phyloP scores from a whole-genome alignment of 345 rosid genomes.

The Noccaea bulbosa region DNA sequence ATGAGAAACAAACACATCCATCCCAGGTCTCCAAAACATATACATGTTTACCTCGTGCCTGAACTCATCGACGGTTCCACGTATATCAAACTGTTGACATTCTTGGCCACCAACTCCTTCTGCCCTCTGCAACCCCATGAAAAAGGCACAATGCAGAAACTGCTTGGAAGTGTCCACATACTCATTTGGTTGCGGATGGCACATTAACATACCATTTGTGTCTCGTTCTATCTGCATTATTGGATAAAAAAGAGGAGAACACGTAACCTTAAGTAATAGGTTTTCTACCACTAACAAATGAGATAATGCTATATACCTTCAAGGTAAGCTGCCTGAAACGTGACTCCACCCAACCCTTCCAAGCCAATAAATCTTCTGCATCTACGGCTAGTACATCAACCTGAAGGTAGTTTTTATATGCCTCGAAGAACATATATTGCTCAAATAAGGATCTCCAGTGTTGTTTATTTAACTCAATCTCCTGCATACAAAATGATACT shows the following conservation, averaged over 20 bases:
- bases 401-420: constrained; percentile 70
- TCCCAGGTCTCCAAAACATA: constrained; percentile 69
- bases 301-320: constrained; percentile 49
- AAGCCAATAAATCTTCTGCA: constrained; percentile 59
- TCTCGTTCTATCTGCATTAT: constrained; percentile 65
- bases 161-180: constrained; percentile 55
- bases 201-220: constrained; percentile 68
- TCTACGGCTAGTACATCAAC: constrained; percentile 60
- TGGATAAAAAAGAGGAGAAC: constrained; percentile 9
- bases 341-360: constrained; percentile 86
- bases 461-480: constrained; percentile 59
- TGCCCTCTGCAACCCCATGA: constrained; percentile 73
- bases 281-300: neutral
- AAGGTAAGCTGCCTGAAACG: constrained; percentile 69
- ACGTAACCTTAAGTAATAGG: neutral
- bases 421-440: constrained; percentile 64
- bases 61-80: constrained; percentile 66
- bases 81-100: constrained; percentile 75
- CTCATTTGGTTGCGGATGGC: constrained; percentile 73
- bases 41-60: constrained; percentile 58
- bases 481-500: constrained; percentile 41
- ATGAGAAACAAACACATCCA: constrained; percentile 68
- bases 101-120: constrained; percentile 59
- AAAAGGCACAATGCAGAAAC: constrained; percentile 60
- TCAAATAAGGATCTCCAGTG: constrained; percentile 64